Percentiles rank a stretch among this genome's conserved stretches.
Conservation (phyloP, 2,329 filamentous ascomycete genomes). For the Aspergillus pseudoviridinutans region DNA sequence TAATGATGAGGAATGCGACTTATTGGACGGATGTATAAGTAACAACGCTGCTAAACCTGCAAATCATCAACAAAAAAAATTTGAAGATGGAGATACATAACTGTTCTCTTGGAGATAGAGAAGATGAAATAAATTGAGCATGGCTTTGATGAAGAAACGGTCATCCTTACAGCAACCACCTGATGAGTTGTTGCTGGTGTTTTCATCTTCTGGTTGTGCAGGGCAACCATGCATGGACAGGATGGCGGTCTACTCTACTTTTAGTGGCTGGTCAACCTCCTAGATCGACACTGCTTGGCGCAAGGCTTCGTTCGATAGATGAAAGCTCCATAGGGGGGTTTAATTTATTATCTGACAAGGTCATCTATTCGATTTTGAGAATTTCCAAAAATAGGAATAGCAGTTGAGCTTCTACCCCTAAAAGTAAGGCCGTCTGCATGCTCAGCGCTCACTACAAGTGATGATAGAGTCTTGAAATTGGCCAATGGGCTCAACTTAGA, state of each 20-base stretch:
- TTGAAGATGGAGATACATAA: background rate
- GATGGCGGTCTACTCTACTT: background rate
- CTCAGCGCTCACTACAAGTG: background rate
- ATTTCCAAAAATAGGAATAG: background rate
- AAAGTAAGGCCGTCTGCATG: background rate
- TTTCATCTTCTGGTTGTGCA: slow-evolving; percentile 13
- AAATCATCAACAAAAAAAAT: background rate
- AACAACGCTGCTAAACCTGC: background rate
- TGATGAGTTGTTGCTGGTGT: slow-evolving; percentile 9
- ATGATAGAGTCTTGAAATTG: background rate
- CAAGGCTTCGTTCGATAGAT: background rate
- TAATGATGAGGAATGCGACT: background rate
- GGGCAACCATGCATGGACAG: slow-evolving; percentile 12
- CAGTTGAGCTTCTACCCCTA: background rate
- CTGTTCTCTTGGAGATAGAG: background rate
- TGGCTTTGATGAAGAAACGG: background rate
- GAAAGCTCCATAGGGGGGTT: background rate
- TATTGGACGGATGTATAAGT: background rate
- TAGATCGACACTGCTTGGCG: background rate
- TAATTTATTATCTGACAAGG: background rate
- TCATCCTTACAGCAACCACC: background rate
- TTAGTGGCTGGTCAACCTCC: background rate
- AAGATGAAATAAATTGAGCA: background rate
- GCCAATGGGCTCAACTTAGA: background rate
- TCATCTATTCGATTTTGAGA: background rate